A percentile compares a stretch with the other conserved stretches of the same genome.
These are phyloP conservation scores for Calonectria hongkongensis DNA, from an alignment of 2,329 filamentous ascomycete species.

Conservation along the genomic window DNA sequence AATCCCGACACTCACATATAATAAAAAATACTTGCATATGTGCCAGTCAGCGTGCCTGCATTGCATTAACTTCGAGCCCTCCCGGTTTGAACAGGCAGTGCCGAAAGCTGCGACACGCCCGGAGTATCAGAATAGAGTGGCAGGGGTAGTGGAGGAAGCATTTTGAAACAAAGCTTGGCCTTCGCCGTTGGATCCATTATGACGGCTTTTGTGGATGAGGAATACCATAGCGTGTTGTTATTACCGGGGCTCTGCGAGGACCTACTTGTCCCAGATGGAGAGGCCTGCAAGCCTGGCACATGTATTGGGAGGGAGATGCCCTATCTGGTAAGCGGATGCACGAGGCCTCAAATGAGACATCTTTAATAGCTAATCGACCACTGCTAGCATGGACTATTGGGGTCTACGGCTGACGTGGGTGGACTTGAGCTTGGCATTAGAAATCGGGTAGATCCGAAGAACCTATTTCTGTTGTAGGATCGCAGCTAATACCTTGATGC, in stretches of 20 bases:
- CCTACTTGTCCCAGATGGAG: conserved; percentile 2
- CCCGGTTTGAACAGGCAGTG: neutral
- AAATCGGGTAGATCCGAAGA: conserved; percentile 18
- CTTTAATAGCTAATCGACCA: neutral
- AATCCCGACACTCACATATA: neutral
- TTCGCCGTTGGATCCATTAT: conserved; percentile 13
- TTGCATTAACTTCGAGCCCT: neutral
- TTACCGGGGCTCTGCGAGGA: conserved; percentile 2
- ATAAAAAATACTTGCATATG: neutral
- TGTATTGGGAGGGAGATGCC: neutral
- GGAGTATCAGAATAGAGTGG: conserved; percentile 20
- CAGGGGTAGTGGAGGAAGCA: conserved; percentile 25
- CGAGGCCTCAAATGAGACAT: conserved; percentile 15
- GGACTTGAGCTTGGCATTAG: conserved; percentile 9
- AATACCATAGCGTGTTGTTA: neutral
- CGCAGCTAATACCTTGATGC: neutral
- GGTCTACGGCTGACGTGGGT: conserved; percentile 14
- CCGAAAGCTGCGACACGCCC: neutral
- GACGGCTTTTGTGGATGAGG: conserved; percentile 13
- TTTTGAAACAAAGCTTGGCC: conserved; percentile 32
- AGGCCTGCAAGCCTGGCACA: neutral
- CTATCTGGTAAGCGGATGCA: conserved; percentile 20
- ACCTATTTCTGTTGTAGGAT: neutral
- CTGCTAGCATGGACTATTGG: neutral
- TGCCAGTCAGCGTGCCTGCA: neutral